Evolutionary conservation across 768 basidiomycete genomes (phyloP), one percentile per base, ranked within the genome.

Genomic region (Dentipellis sp.): DNA sequence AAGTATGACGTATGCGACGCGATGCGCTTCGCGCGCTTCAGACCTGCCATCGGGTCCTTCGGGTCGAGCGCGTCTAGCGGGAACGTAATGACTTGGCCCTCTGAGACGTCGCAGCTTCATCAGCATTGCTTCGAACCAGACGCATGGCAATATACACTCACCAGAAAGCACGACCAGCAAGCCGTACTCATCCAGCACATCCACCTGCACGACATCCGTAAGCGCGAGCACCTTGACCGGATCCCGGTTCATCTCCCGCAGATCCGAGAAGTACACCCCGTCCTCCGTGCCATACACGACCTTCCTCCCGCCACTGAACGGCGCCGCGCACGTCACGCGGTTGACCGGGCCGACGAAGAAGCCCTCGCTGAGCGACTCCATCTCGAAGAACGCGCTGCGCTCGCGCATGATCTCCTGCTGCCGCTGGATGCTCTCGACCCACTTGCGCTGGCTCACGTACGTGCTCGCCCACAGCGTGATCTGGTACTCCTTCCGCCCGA

Each of bases 111-210:
- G 42, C 7, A 38, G 29, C 29, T 6, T 6, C 1, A n/a, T 48
- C 4, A 16, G n/a, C 4, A 22, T 23, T 19, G 59, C 34, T 34
- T 16, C 14, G 22, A 9, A 4, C 1, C 10, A n/a, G 14, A 37
- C 16, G 29, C 7, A 23, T 39, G 22, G 12, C 0, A 10, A 3
- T 51, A 39, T 34, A 29, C 46, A 69, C 77, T 38, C 56, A 89
- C 93, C 93, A n/a, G 97, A 93, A n/a, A 99, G 81, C n/a, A 98
- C 95, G 56, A 99, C 88, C 57, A 99, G 77, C 2, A 98, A 78
- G 64, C 94, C 89, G 66, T 94, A 97, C 56, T 97, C 93, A 69
- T 98, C 95, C 55, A 99, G 77, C 8, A 99, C 88, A 62, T 98
- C 97, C 8, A 99, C 88, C 72, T 99, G 97, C 1, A 86, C 79